phyloP scores from a whole-genome alignment of 345 rosid species.

The Sonneratia alba region DNA sequence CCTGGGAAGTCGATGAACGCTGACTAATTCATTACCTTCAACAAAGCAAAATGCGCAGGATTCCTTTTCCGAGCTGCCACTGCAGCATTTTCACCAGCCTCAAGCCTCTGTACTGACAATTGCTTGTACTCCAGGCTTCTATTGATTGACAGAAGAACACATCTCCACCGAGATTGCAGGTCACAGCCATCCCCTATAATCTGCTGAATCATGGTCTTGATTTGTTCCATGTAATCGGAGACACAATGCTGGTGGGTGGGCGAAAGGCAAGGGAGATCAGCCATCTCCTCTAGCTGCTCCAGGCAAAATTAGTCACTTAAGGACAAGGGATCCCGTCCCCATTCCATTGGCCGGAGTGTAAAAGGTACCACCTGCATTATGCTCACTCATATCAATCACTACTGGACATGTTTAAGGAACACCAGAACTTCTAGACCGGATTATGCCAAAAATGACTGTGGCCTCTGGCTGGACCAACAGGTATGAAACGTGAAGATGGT shows the following conservation, averaged over 20 bases:
- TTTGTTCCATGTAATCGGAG: constrained; percentile 65
- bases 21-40: constrained; percentile 48
- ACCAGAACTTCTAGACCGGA: no score
- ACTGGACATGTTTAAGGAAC: no score
- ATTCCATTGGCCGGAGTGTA: constrained; percentile 34
- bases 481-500: no score
- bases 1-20: constrained; percentile 40
- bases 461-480: no score
- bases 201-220: constrained; percentile 68
- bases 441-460: no score
- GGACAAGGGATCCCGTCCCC: constrained; percentile 40
- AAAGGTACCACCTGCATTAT: constrained; percentile 34
- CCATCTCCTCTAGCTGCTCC: constrained; percentile 69
- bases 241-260: constrained; percentile 81
- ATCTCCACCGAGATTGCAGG: constrained; percentile 63
- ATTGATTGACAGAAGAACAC: constrained; percentile 66
- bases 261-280: constrained; percentile 56
- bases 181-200: constrained; percentile 61
- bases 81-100: constrained; percentile 75
- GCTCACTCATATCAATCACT: neutral
- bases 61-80: constrained; percentile 72
- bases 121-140: constrained; percentile 63
- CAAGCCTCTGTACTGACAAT: constrained; percentile 73
- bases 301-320: constrained; percentile 59
- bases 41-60: constrained; percentile 88